Conservation (phyloP, 2,329 filamentous ascomycete species). For the Talaromyces marneffei region DNA sequence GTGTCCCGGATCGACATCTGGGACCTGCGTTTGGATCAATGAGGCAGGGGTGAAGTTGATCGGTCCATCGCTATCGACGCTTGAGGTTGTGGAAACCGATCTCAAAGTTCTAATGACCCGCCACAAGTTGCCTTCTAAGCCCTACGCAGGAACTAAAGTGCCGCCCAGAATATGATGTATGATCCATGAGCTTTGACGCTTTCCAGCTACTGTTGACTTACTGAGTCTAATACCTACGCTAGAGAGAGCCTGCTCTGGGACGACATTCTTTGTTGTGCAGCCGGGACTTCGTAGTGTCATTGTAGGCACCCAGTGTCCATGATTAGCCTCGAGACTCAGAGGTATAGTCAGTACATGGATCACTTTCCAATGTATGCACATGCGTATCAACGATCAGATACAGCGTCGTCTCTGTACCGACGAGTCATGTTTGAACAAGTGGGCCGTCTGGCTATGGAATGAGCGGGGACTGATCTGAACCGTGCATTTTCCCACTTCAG, state of each 20-base stretch:
- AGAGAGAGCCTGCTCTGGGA: not conserved
- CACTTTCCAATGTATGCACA: constrained; percentile 1
- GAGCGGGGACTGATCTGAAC: not conserved
- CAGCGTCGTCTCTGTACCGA: not conserved
- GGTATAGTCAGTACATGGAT: constrained; percentile 1
- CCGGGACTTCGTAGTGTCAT: not conserved
- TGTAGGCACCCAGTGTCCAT: not conserved
- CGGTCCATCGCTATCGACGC: constrained; percentile 17
- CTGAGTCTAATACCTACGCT: not conserved
- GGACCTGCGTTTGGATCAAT: constrained; percentile 17
- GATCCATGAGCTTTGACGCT: constrained; percentile 4
- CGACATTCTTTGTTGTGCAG: not conserved
- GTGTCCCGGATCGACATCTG: constrained; percentile 14
- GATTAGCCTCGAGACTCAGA: not conserved
- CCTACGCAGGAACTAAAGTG: constrained; percentile 16
- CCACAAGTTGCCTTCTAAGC: constrained; percentile 13
- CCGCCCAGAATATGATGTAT: constrained; percentile 15
- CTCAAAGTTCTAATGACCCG: constrained; percentile 13
- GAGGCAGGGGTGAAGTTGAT: constrained; percentile 20
- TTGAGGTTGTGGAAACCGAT: constrained; percentile 15
- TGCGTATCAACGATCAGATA: not conserved
- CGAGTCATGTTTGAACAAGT: constrained; percentile 7
- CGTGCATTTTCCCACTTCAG: constrained; percentile 5
- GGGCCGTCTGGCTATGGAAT: not conserved
- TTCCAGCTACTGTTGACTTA: not conserved